Percentiles rank a stretch among this genome's conserved stretches.
Evolutionary conservation across 306 rosid genomes (phyloP).

Genomic region (Trichosanthes cucumerina): DNA sequence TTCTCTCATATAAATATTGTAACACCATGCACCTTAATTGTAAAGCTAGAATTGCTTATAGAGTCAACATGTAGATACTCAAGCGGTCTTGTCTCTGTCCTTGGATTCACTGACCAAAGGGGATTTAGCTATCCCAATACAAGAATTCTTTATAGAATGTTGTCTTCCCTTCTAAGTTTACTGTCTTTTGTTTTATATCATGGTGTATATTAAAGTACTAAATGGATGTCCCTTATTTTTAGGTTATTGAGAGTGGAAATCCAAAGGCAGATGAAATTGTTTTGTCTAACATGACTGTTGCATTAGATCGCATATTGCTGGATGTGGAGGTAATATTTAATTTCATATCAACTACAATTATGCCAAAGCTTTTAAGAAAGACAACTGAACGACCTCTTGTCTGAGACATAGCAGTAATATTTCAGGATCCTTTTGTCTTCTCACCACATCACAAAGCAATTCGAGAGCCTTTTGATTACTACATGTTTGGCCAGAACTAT

Average conservation of each 20-base stretch:
- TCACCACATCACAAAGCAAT: slow-evolving; percentile 76
- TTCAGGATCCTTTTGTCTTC: slow-evolving; percentile 92
- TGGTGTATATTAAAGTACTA: neutral
- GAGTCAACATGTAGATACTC: neutral
- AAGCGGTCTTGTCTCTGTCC: neutral
- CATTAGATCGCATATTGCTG: slow-evolving; percentile 61
- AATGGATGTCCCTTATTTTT: slow-evolving; percentile 17
- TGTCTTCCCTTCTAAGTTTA: slow-evolving; percentile 6
- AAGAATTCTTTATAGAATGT: neutral
- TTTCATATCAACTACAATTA: neutral
- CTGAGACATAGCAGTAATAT: slow-evolving; percentile 24
- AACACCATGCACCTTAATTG: neutral
- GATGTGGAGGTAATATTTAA: slow-evolving; percentile 67
- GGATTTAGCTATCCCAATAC: neutral
- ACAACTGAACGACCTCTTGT: slow-evolving; percentile 13
- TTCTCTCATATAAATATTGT: neutral
- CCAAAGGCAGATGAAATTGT: slow-evolving; percentile 72
- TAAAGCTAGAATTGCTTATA: neutral
- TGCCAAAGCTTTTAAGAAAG: slow-evolving; percentile 13
- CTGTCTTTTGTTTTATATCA: neutral
- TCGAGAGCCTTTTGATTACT: slow-evolving; percentile 96
- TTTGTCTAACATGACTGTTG: slow-evolving; percentile 68
- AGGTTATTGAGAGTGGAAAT: slow-evolving; percentile 68
- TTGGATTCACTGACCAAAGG: neutral
- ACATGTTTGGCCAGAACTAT: slow-evolving; percentile 80